These are phyloP conservation scores for Penicillium sp. DNA, from an alignment of 2,329 filamentous ascomycete genomes.

Conservation along the genomic window DNA sequence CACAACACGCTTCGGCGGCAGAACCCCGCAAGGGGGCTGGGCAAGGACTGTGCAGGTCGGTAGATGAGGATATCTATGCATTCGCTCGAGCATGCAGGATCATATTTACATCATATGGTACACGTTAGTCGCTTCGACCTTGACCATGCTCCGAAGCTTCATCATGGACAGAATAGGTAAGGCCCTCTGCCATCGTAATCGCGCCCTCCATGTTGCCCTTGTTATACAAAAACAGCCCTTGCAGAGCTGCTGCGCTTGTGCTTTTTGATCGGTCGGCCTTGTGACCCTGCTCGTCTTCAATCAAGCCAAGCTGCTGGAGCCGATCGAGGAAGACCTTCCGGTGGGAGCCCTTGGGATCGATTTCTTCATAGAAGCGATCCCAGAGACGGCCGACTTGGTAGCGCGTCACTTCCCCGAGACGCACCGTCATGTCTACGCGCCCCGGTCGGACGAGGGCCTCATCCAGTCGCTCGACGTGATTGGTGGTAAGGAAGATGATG, in stretches of 20 bases:
- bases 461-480: constrained; percentile 87
- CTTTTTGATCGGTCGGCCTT: constrained; percentile 50
- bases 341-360: constrained; percentile 65
- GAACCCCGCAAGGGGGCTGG: not conserved
- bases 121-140: constrained; percentile 16
- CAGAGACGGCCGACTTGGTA: constrained; percentile 86
- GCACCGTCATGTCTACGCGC: constrained; percentile 88
- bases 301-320: constrained; percentile 69
- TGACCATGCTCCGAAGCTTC: constrained; percentile 27
- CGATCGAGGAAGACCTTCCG: constrained; percentile 70
- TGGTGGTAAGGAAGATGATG: constrained; percentile 91
- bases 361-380: constrained; percentile 90
- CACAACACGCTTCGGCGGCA: constrained; percentile 5
- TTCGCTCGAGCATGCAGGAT: constrained; percentile 1
- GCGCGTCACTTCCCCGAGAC: constrained; percentile 82
- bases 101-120: constrained; percentile 32
- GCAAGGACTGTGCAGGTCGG: constrained; percentile 1
- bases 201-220: constrained; percentile 88
- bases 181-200: constrained; percentile 70
- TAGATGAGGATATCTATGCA: constrained; percentile 17
- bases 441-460: constrained; percentile 88
- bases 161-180: constrained; percentile 37
- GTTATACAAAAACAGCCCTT: constrained; percentile 93
- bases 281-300: constrained; percentile 59
- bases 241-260: constrained; percentile 87